A percentile compares a stretch with the other conserved stretches of the same genome.
phyloP scores from a whole-genome alignment of 768 basidiomycete genomes.

The Mycena olivaceomarginata region DNA sequence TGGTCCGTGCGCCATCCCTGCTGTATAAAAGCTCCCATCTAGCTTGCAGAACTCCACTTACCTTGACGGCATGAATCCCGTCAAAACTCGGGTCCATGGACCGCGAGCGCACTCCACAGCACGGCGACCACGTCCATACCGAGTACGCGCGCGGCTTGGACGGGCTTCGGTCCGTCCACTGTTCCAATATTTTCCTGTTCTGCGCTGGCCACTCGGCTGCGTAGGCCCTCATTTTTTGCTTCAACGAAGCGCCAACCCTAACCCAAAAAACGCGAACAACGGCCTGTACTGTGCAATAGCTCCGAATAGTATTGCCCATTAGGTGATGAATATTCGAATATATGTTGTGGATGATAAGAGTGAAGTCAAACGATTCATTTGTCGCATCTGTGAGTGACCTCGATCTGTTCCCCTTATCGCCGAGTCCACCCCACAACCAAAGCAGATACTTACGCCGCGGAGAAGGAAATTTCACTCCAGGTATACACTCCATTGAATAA shows the following conservation, averaged over 20 bases:
- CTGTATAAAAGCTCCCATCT: constrained; percentile 13
- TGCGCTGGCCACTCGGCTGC: constrained; percentile 67
- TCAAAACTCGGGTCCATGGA: constrained; percentile 33
- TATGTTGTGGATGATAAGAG: too few species aligned
- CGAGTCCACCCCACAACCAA: too few species aligned
- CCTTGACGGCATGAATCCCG: constrained; percentile 23
- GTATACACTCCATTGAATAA: too few species aligned
- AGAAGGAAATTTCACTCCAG: too few species aligned
- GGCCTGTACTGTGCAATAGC: too few species aligned
- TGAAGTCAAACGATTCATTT: too few species aligned
- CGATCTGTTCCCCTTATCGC: too few species aligned
- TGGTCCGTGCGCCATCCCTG: constrained; percentile 36
- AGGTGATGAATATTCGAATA: too few species aligned
- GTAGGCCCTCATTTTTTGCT: constrained; percentile 52
- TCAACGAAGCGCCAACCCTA: constrained; percentile 19
- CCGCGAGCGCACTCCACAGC: constrained; percentile 60
- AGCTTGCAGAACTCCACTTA: not conserved
- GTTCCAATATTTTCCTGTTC: constrained; percentile 23
- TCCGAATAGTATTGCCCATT: too few species aligned
- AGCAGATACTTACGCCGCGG: too few species aligned
- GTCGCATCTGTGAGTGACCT: too few species aligned
- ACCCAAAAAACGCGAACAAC: not conserved
- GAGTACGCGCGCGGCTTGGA: constrained; percentile 53
- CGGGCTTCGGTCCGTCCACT: constrained; percentile 2
- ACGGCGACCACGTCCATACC: constrained; percentile 74